Evolutionary conservation across 305 asterid species (phyloP).

Genomic region (Ruellia speciosa): DNA sequence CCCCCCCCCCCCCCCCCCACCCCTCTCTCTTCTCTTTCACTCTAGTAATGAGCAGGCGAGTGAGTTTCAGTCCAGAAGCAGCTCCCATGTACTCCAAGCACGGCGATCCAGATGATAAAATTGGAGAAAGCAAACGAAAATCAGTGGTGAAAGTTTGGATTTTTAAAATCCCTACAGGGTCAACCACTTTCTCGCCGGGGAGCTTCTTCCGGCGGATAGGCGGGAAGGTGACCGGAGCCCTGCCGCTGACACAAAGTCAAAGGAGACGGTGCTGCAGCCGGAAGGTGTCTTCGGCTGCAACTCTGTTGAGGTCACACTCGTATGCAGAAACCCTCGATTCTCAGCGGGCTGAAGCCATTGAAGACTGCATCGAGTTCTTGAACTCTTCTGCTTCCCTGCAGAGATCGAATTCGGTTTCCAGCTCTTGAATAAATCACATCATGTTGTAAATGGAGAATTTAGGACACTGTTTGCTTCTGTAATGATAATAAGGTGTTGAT

Average conservation of each 20-base stretch:
- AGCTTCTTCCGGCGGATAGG: slow-evolving; percentile 32
- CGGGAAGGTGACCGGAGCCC: slow-evolving; percentile 29
- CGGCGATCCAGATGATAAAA: neutral
- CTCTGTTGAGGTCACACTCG: slow-evolving; percentile 58
- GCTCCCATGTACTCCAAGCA: slow-evolving; percentile 10
- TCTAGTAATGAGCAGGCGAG: slow-evolving; percentile 26
- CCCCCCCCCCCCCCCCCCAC: too few relatives aligned
- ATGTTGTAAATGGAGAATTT: neutral
- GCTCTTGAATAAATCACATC: slow-evolving; percentile 26
- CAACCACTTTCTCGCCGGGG: slow-evolving; percentile 22
- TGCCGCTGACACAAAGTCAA: slow-evolving; percentile 23
- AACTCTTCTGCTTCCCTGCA: slow-evolving; percentile 49
- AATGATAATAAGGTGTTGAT: neutral
- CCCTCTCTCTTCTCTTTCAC: neutral
- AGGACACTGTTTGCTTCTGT: too few relatives aligned
- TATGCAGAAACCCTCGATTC: slow-evolving; percentile 69
- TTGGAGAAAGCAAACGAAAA: slow-evolving; percentile 19
- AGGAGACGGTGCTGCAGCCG: slow-evolving; percentile 40
- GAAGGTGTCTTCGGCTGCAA: slow-evolving; percentile 56
- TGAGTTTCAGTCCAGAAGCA: slow-evolving; percentile 25
- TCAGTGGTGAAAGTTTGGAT: slow-evolving; percentile 20
- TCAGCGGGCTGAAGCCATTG: slow-evolving; percentile 82
- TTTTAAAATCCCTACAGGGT: slow-evolving; percentile 21
- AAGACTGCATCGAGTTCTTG: slow-evolving; percentile 89
- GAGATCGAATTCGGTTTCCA: slow-evolving; percentile 63